Evolutionary conservation across 805 yeast species (phyloP), one percentile per base, ranked within the genome.

Genomic region (Cyberlindnera samutprakarnensis): DNA sequence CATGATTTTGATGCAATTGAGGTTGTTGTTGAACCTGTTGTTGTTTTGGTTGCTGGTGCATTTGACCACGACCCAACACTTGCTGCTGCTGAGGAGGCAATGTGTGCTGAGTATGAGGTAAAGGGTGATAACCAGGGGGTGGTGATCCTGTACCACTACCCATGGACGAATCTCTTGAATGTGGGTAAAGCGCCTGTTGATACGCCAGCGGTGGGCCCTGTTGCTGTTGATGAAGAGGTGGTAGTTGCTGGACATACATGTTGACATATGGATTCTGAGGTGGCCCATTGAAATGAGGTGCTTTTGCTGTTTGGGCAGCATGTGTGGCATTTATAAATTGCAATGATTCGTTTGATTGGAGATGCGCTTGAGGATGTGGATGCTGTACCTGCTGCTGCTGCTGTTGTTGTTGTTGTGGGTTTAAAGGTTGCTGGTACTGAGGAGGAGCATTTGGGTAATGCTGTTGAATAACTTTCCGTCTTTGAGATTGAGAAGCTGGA

Each of bases 351-450:
- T 44, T 42, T 25, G 36, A 25, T n/a, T n/a, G n/a, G n/a, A n/a
- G n/a, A n/a, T n/a, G n/a, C 15, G 12, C 13, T 7, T 7, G 13
- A 7, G 25, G 25, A 14, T n/a, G 27, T 31, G 12, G 25, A 27
- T 17, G 23, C 23, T 26, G n/a, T 27, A 32, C 41, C 27, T 20
- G 30, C 9, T 36, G 30, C 19, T 32, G 37, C 18, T 31, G 8
- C 33, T 38, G 39, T 27, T 32, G 33, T 16, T 26, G 31, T 16
- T 31, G 8, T 35, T 38, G 39, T 25, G 30, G 33, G 14, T 26
- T 30, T 12, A 35, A 38, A 14, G 33, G 56, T 6, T 61, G 64
- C 22, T 62, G 62, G 7, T 62, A 60, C 30, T 53, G 56, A 33
- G 59, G 41, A 11, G 15, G 28, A 25, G 47, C 46, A 32, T 33